Conservation (phyloP, 1,284 basidiomycete species). For the Anthracocystis panici-leucophaei region DNA sequence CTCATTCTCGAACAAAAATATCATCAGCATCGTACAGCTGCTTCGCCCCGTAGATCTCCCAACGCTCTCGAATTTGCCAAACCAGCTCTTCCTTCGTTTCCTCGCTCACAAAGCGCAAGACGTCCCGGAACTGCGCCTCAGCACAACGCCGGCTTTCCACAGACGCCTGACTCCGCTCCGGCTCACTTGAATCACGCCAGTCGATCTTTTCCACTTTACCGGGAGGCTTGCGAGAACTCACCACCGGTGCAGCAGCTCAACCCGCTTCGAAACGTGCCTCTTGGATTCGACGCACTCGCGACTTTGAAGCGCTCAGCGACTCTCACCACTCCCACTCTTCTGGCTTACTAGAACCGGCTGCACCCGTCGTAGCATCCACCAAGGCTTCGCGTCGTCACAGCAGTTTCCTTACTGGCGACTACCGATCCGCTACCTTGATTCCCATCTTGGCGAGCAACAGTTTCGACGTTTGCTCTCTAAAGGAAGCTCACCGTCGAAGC, state of each 20-base stretch:
- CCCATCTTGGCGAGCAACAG: constrained; percentile 42
- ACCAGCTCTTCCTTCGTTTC: neutral
- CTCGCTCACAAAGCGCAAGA: constrained; percentile 11
- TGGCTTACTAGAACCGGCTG: constrained; percentile 16
- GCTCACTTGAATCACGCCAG: constrained; percentile 5
- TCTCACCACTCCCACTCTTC: constrained; percentile 20
- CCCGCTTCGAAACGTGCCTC: constrained; percentile 45
- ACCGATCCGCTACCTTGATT: constrained; percentile 24
- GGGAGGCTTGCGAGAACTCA: constrained; percentile 35
- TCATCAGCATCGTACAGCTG: constrained; percentile 29
- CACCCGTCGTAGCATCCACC: constrained; percentile 8
- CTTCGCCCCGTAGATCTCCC: constrained; percentile 12
- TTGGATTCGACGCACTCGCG: constrained; percentile 33
- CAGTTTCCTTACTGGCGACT: constrained; percentile 43
- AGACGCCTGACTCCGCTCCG: constrained; percentile 26
- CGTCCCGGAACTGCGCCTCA: constrained; percentile 39
- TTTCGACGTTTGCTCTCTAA: constrained; percentile 14
- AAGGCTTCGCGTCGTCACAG: constrained; percentile 44
- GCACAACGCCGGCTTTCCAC: constrained; percentile 7
- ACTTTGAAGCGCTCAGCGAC: constrained; percentile 39
- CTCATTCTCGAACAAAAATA: constrained; percentile 51
- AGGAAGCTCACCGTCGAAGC: constrained; percentile 12
- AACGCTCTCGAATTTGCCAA: neutral
- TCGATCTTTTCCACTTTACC: constrained; percentile 6
- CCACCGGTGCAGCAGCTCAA: constrained; percentile 41